A percentile compares a stretch with the other conserved stretches of the same genome.
Conservation (phyloP, 805 yeast species). For the Yarrowia sp. region DNA sequence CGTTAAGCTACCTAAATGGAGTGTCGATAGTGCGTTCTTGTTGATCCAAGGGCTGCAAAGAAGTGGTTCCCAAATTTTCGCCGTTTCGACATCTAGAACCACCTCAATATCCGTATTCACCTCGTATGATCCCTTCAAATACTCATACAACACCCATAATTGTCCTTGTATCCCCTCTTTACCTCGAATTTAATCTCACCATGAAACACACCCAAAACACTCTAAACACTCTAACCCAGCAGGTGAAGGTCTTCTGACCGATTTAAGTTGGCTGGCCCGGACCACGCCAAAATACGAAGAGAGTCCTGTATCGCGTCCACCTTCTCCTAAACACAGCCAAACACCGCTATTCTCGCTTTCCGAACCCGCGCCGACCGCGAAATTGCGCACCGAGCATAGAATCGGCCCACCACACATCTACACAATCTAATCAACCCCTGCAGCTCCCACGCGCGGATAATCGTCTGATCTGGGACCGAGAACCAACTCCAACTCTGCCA, state of each 20-base stretch:
- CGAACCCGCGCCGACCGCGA: constrained; percentile 1
- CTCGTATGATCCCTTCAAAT: no score
- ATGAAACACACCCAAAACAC: not conserved
- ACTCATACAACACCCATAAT: not conserved
- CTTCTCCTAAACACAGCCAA: not conserved
- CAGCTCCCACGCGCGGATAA: constrained; percentile 31
- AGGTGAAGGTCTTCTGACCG: constrained; percentile 19
- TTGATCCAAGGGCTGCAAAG: not conserved
- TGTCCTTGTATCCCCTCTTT: not conserved
- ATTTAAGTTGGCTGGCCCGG: constrained; percentile 18
- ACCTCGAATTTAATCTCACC: constrained; percentile 9
- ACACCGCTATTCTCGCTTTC: not conserved
- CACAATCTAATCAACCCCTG: constrained; percentile 38
- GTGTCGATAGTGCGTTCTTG: not conserved
- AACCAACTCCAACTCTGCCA: not conserved
- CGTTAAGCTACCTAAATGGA: constrained; percentile 3
- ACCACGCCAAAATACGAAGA: constrained; percentile 13
- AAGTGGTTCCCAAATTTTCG: no score
- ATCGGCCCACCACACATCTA: constrained; percentile 6
- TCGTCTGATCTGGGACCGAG: constrained; percentile 8
- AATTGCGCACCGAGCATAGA: not conserved
- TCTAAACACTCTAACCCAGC: constrained; percentile 7
- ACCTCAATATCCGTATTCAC: no score
- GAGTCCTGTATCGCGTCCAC: constrained; percentile 5
- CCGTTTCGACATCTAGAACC: no score